Percentiles rank a stretch among this genome's conserved stretches.
These are phyloP conservation scores for Plantago major DNA, from an alignment of 257 asterid genomes.

Conservation along the genomic window DNA sequence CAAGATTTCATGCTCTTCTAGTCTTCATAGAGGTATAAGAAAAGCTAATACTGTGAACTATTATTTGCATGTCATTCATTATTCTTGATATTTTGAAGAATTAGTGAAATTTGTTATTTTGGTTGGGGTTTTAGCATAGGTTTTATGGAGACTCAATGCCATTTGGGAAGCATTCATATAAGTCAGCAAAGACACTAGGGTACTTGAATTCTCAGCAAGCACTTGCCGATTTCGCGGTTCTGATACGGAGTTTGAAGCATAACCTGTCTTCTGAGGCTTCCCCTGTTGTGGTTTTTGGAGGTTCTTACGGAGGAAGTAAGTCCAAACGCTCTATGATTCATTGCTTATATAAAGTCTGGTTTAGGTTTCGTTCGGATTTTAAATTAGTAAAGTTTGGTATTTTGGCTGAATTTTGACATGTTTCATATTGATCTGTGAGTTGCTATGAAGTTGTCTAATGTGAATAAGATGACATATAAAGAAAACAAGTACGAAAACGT, in stretches of 20 bases:
- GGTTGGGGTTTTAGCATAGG: constrained; percentile 45
- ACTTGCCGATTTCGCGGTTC: constrained; percentile 65
- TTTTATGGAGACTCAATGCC: constrained; percentile 78
- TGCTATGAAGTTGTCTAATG: neutral
- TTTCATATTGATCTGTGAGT: neutral
- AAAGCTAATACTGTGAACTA: neutral
- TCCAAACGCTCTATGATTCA: constrained; percentile 12
- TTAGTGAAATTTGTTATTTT: neutral
- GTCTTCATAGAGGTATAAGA: constrained; percentile 63
- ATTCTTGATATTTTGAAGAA: neutral
- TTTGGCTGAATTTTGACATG: neutral
- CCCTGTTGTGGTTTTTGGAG: constrained; percentile 82
- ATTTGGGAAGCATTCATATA: constrained; percentile 49
- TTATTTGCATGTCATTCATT: neutral
- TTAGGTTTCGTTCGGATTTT: neutral
- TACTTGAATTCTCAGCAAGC: constrained; percentile 77
- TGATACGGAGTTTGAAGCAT: constrained; percentile 58
- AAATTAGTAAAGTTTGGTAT: neutral
- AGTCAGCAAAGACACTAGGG: constrained; percentile 58
- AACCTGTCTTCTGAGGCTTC: constrained; percentile 71
- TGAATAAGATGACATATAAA: no score
- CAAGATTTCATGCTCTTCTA: constrained; percentile 56
- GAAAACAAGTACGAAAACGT: no score
- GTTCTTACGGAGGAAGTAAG: constrained; percentile 88
- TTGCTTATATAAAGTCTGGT: no score